Conservation (phyloP, 345 rosid species). For the Gossypium thurberi region DNA sequence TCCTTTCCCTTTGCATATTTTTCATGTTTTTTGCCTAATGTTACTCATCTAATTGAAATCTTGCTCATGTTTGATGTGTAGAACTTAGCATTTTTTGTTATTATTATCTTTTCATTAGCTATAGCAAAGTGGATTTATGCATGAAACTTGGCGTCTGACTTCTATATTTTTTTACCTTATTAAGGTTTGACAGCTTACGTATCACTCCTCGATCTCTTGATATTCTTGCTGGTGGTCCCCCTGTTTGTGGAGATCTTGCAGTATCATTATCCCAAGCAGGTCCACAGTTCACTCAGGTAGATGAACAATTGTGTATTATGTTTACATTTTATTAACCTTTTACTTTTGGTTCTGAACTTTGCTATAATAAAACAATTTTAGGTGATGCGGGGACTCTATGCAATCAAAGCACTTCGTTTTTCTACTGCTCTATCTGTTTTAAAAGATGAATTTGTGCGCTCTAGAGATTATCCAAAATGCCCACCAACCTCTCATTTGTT, state of each 20-base stretch:
- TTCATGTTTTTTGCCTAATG: not conserved
- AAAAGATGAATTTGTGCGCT: conserved; percentile 94
- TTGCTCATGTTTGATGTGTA: not conserved
- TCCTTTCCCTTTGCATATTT: conserved; percentile 12
- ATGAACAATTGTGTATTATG: conserved; percentile 16
- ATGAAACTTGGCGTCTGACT: conserved; percentile 20
- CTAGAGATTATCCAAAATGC: conserved; percentile 97
- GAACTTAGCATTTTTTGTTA: not conserved
- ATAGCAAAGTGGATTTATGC: conserved; percentile 3
- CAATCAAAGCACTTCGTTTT: conserved; percentile 88
- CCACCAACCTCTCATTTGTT: conserved; percentile 90
- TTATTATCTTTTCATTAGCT: conserved; percentile 14
- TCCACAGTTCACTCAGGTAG: conserved; percentile 96
- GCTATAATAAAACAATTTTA: conserved; percentile 22
- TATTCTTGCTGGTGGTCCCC: conserved; percentile 84
- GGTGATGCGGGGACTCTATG: conserved; percentile 85
- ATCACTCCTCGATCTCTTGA: conserved; percentile 93
- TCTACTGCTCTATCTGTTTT: conserved; percentile 84
- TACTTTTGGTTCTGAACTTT: conserved; percentile 22
- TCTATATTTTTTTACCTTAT: conserved; percentile 17
- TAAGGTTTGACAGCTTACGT: conserved; percentile 91
- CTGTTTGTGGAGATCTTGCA: conserved; percentile 96
- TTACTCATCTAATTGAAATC: not conserved
- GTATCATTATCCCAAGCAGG: conserved; percentile 94
- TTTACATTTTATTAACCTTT: not conserved